Percentiles rank a stretch among this genome's conserved stretches.
phyloP scores from a whole-genome alignment of 805 yeast species.

The Allodekkera sacchari region DNA sequence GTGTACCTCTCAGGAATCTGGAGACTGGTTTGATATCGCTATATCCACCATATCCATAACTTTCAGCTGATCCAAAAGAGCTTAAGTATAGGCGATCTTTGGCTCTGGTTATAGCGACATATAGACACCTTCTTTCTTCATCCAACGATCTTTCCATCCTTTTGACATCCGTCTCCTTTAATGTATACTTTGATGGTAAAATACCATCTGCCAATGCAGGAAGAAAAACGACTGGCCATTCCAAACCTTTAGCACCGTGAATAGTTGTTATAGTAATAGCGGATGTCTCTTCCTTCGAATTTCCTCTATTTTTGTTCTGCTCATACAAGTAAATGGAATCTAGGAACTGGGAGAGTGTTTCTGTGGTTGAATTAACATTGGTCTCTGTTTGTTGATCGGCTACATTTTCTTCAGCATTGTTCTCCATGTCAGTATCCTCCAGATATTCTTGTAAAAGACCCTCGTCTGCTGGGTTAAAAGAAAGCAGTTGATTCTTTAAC shows the following conservation, averaged over 20 bases:
- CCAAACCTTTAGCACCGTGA: conserved; percentile 89
- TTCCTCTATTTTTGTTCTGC: conserved; percentile 9
- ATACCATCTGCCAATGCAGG: conserved; percentile 63
- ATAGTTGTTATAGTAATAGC: conserved; percentile 57
- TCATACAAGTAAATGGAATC: conserved; percentile 26
- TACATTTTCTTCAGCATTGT: conserved; percentile 14
- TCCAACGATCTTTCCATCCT: conserved; percentile 30
- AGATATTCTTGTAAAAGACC: conserved; percentile 11
- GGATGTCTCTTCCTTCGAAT: conserved; percentile 4
- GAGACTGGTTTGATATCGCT: conserved; percentile 2
- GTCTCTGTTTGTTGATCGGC: conserved; percentile 13
- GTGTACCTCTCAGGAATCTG: conserved; percentile 1
- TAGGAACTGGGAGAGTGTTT: conserved; percentile 21
- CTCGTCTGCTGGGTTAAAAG: conserved; percentile 19
- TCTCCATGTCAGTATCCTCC: conserved; percentile 3
- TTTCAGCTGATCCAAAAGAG: conserved; percentile 11
- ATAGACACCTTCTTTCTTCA: conserved; percentile 80
- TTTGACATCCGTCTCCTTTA: conserved; percentile 19
- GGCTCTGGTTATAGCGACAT: conserved; percentile 86
- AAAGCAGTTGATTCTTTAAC: conserved; percentile 19
- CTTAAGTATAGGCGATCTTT: conserved; percentile 30
- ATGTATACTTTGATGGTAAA: conserved; percentile 51
- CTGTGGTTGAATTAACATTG: conserved; percentile 7
- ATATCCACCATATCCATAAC: conserved; percentile 10
- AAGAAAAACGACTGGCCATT: conserved; percentile 88